A percentile compares a stretch with the other conserved stretches of the same genome.
These are phyloP conservation scores for Didymella sp. DNA, from an alignment of 2,329 filamentous ascomycete genomes.

Conservation along the genomic window DNA sequence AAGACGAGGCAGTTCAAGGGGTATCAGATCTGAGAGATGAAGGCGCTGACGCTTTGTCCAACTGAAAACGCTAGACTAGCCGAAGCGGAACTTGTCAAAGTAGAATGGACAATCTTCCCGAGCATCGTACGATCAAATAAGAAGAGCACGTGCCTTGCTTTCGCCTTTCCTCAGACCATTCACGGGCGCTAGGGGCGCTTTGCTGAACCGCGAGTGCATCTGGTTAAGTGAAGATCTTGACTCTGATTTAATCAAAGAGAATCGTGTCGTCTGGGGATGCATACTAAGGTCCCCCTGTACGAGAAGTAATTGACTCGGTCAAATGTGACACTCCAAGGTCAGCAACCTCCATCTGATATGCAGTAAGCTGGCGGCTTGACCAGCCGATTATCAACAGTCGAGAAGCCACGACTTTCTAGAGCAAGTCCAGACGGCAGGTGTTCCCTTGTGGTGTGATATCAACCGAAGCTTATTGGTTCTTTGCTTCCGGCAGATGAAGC, in stretches of 20 bases:
- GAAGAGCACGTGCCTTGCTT: not conserved
- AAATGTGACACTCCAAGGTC: not conserved
- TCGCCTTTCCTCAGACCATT: not conserved
- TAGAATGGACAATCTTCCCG: not conserved
- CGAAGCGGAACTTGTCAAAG: not conserved
- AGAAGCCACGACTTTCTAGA: not conserved
- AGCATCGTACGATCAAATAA: not conserved
- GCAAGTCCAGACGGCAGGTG: slow-evolving; percentile 5
- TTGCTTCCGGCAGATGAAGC: slow-evolving; percentile 1
- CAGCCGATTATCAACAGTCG: slow-evolving; percentile 2
- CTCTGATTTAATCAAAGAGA: not conserved
- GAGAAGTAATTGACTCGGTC: not conserved
- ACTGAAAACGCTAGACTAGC: not conserved
- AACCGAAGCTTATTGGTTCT: slow-evolving; percentile 2
- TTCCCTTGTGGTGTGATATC: not conserved
- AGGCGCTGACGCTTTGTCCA: not conserved
- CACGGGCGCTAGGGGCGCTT: not conserved
- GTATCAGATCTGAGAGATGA: slow-evolving; percentile 7
- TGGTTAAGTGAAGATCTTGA: not conserved
- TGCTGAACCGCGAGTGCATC: not conserved
- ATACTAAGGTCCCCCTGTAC: not conserved
- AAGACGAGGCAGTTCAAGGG: slow-evolving; percentile 16
- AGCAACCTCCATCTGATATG: slow-evolving; percentile 1
- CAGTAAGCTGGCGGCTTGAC: not conserved
- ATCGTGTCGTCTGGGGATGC: not conserved